Base-by-base conservation (phyloP, 1,284 basidiomycete species). In the Taiwanofungus camphoratus region DNA sequence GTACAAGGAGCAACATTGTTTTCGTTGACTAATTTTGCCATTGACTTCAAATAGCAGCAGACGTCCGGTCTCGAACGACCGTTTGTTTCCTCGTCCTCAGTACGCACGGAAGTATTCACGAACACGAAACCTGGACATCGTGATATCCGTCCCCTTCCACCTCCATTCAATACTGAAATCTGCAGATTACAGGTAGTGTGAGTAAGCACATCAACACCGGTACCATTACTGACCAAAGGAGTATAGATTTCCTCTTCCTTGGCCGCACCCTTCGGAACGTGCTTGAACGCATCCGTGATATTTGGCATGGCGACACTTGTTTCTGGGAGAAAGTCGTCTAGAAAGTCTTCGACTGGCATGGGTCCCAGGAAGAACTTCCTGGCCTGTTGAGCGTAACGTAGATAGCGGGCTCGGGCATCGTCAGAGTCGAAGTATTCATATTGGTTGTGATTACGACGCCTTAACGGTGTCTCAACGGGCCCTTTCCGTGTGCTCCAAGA, bases 101-200 rank as follows among this genome's bases (percentile, higher is more conserved):
- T 9, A 11, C 18, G 6, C 6, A 16, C 18, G 3, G 39, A 41
- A 8, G 42, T 45, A 12, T 35, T 16, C 12, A 13, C 9, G 34
- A 51, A 42, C 6, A 4, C 15, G 30, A 47, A 46, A 3, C 48
- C 44, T 13, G 48, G 48, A 44, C 48, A 50, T 3, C 48, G 48
- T 4, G 44, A 23, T 29, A 4, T 27, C 21, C 19, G 15, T n/a
- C 22, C 24, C 23, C 32, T 40, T 32, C 24, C 30, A 8, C 23
- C 19, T 30, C 13, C 34, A 18, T 41, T 39, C 30, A 41, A n/a
- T 20, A 35, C 34, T 27, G 20, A 13, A 8, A 36, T 26, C 39
- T 45, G n/a, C 13, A 4, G 11, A 15, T 3, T 11, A 20, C 33
- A 30, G n/a, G 7, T 15, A 29, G 21, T 16, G 11, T n/a, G 13